Percentiles rank a stretch among this genome's conserved stretches.
Conservation (phyloP, 306 rosid species). For the Begonia fuchsioides region DNA sequence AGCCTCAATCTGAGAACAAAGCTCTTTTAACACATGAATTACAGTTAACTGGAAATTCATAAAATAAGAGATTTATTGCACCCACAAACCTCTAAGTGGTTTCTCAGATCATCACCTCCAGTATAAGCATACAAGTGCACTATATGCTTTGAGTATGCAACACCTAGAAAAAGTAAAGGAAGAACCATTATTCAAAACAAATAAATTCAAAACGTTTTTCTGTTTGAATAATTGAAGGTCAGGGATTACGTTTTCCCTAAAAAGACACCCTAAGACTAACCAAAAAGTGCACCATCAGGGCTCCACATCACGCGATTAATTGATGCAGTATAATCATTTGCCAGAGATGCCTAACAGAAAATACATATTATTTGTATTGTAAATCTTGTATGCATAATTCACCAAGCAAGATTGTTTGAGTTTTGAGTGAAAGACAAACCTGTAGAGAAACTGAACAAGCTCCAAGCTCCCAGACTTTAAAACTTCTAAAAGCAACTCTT, state of each 20-base stretch:
- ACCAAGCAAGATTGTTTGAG: constrained; percentile 4
- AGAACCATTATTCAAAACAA: constrained; percentile 10
- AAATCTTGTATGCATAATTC: constrained; percentile 5
- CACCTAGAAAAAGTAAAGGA: constrained; percentile 43
- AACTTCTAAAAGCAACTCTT: constrained; percentile 60
- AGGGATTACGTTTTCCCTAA: constrained; percentile 3
- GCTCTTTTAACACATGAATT: no score
- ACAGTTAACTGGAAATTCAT: neutral
- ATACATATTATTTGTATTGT: neutral
- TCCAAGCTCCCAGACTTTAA: constrained; percentile 75
- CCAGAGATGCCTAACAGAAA: constrained; percentile 49
- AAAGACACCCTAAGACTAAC: constrained; percentile 25
- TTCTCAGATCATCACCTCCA: constrained; percentile 77
- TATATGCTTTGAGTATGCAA: constrained; percentile 91
- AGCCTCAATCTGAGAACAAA: constrained; percentile 65
- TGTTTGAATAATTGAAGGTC: constrained; percentile 7
- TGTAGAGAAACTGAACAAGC: constrained; percentile 54
- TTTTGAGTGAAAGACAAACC: constrained; percentile 30
- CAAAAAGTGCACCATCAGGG: constrained; percentile 85
- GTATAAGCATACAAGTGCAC: constrained; percentile 86
- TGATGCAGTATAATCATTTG: constrained; percentile 65
- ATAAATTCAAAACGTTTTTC: neutral
- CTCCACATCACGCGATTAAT: constrained; percentile 92
- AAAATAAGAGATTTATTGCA: constrained; percentile 10
- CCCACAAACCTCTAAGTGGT: constrained; percentile 78